Evolutionary conservation across 2,329 filamentous ascomycete species (phyloP).

Genomic region (Colletotrichum plurivorum): DNA sequence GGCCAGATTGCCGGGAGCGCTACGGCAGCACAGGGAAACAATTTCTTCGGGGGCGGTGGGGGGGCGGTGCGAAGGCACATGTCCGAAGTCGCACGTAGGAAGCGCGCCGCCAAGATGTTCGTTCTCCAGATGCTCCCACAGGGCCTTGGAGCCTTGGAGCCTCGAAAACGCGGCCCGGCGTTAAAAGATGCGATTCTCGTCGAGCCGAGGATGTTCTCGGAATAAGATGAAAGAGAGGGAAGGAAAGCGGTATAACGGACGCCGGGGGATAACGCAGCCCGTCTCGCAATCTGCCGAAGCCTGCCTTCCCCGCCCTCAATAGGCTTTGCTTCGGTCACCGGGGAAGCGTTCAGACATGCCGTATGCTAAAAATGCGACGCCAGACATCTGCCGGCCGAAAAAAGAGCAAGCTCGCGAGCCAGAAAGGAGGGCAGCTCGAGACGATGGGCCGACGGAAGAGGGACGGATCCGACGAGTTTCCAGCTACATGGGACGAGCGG

Average conservation of each 20-base stretch:
- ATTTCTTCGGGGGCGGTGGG: conserved; percentile 27
- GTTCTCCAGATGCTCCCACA: conserved; percentile 18
- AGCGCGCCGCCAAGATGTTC: conserved; percentile 28
- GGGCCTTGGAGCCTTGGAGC: background rate
- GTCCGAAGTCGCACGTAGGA: conserved; percentile 35
- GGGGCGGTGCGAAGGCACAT: conserved; percentile 8
- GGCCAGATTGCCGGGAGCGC: conserved; percentile 28
- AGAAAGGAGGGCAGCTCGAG: background rate
- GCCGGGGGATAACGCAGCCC: background rate
- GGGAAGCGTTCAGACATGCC: conserved; percentile 28
- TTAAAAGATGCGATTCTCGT: conserved; percentile 14
- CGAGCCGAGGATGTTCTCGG: conserved; percentile 29
- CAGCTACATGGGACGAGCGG: background rate
- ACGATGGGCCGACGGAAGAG: background rate
- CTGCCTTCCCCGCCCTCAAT: conserved; percentile 1
- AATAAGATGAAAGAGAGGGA: background rate
- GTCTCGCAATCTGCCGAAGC: conserved; percentile 13
- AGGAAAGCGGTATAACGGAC: background rate
- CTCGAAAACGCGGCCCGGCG: background rate
- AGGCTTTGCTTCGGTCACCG: conserved; percentile 35
- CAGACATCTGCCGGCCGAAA: conserved; percentile 15
- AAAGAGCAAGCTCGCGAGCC: conserved; percentile 10
- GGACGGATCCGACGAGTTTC: background rate
- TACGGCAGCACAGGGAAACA: conserved; percentile 24
- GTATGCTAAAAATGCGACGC: conserved; percentile 21